These are phyloP conservation scores for Moesziomyces aphidis DNA, from an alignment of 1,284 basidiomycete genomes.

Conservation along the genomic window DNA sequence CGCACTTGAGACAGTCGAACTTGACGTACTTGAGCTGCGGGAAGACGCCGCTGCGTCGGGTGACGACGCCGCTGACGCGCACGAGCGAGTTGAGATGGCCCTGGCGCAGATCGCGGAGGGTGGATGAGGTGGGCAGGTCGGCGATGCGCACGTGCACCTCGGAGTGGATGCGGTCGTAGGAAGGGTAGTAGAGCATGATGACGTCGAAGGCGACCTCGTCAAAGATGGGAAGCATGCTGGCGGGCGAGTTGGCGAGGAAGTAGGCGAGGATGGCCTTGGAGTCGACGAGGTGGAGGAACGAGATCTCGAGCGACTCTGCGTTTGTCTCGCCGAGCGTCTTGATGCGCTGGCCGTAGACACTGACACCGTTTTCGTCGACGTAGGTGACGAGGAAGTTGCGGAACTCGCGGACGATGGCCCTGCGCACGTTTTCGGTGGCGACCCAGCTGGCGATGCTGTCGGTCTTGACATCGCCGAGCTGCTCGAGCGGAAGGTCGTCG, in stretches of 20 bases:
- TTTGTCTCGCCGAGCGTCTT: conserved; percentile 95
- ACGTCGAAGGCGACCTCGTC: conserved; percentile 94
- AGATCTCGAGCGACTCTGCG: conserved; percentile 95
- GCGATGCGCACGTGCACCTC: conserved; percentile 98
- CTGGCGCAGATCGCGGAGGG: conserved; percentile 92
- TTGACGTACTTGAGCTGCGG: conserved; percentile 99
- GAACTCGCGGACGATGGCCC: conserved; percentile 92
- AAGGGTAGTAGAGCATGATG: conserved; percentile 94
- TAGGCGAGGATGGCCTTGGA: conserved; percentile 96
- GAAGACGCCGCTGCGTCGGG: conserved; percentile 93
- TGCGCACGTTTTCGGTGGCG: conserved; percentile 86
- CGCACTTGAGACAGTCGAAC: conserved; percentile 89
- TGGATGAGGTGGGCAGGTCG: conserved; percentile 87
- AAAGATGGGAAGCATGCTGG: conserved; percentile 91
- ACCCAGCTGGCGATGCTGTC: conserved; percentile 98
- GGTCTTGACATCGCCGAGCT: conserved; percentile 96
- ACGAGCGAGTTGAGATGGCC: conserved; percentile 94
- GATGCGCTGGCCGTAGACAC: conserved; percentile 94
- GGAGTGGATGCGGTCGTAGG: conserved; percentile 95
- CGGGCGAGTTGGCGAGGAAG: conserved; percentile 94
- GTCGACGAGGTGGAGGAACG: conserved; percentile 88
- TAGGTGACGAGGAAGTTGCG: conserved; percentile 95
- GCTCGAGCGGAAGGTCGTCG: conserved; percentile 92
- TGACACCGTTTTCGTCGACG: conserved; percentile 88
- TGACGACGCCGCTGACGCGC: conserved; percentile 96